Conservation (phyloP, 164 flowering plant genomes). For the Vitis labrusca region DNA sequence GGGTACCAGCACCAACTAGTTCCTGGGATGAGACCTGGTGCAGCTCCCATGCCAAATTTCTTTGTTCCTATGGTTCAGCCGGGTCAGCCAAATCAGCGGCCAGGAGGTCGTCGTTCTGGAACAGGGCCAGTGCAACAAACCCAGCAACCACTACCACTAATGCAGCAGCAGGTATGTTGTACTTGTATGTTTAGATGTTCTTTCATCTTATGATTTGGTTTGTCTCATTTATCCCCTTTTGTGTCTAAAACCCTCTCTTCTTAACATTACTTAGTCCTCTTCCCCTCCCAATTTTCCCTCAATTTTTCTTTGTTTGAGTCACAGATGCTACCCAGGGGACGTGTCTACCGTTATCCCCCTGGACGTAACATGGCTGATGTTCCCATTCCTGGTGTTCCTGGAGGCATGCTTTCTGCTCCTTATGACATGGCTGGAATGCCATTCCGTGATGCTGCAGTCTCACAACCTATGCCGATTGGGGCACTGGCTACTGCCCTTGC, state of each 20-base stretch:
- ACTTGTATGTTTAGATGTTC: not conserved
- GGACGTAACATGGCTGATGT: constrained; percentile 36
- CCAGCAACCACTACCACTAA: constrained; percentile 44
- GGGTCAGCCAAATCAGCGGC: constrained; percentile 43
- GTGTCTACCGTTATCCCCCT: constrained; percentile 42
- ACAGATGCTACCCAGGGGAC: constrained; percentile 54
- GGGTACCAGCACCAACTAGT: constrained; percentile 58
- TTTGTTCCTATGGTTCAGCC: constrained; percentile 46
- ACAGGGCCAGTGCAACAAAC: constrained; percentile 35
- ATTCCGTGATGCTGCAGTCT: constrained; percentile 21
- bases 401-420: constrained; percentile 43
- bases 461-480: constrained; percentile 28
- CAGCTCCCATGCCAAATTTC: constrained; percentile 38
- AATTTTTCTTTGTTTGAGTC: not conserved
- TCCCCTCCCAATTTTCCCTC: not conserved
- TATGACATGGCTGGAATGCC: constrained; percentile 47
- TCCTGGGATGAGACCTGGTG: constrained; percentile 48
- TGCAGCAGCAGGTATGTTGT: constrained; percentile 44
- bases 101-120: constrained; percentile 42
- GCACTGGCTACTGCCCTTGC: constrained; percentile 46
- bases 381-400: constrained; percentile 37
- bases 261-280: not conserved
- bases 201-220: not conserved
- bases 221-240: not conserved
- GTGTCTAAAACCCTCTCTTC: not conserved